phyloP scores from a whole-genome alignment of 495 filamentous ascomycete genomes.

The Aspergillus biplanus region DNA sequence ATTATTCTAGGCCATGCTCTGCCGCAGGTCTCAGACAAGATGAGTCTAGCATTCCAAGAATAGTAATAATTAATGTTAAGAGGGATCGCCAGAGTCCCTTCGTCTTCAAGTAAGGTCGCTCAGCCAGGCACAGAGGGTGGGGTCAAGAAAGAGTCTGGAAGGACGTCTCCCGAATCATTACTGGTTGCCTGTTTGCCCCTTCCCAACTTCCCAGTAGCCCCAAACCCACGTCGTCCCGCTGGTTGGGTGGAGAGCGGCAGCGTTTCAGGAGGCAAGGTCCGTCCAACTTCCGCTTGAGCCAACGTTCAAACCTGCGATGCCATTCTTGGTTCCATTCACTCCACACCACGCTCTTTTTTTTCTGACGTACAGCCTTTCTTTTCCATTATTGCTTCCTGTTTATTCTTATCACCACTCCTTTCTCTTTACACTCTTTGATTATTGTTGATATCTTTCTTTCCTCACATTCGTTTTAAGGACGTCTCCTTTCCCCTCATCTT shows the following conservation, averaged over 20 bases:
- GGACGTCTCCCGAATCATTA: not conserved
- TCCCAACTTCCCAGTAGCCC: not conserved
- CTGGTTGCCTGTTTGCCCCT: conserved; percentile 10
- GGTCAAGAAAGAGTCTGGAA: conserved; percentile 13
- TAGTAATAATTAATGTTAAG: conserved; percentile 14
- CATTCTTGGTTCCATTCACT: not conserved
- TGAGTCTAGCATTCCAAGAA: conserved; percentile 19
- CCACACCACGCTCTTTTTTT: conserved; percentile 20
- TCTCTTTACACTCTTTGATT: not conserved
- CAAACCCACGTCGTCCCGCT: not conserved
- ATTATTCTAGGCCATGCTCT: conserved; percentile 7
- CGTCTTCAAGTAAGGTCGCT: conserved; percentile 20
- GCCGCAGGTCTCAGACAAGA: conserved; percentile 12
- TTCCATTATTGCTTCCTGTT: not conserved
- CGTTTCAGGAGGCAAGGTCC: conserved; percentile 5
- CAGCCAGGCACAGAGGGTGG: conserved; percentile 11
- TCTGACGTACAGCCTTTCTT: conserved; percentile 18
- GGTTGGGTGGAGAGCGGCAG: not conserved
- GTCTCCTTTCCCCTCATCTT: not conserved
- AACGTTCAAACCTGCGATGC: not conserved
- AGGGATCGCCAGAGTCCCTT: conserved; percentile 20
- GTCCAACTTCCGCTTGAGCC: not conserved
- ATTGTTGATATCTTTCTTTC: not conserved
- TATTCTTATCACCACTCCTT: not conserved
- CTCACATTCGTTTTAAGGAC: not conserved